These are phyloP conservation scores for Oryza officinalis DNA, from an alignment of 176 grass and related monocot genomes.

Conservation along the genomic window DNA sequence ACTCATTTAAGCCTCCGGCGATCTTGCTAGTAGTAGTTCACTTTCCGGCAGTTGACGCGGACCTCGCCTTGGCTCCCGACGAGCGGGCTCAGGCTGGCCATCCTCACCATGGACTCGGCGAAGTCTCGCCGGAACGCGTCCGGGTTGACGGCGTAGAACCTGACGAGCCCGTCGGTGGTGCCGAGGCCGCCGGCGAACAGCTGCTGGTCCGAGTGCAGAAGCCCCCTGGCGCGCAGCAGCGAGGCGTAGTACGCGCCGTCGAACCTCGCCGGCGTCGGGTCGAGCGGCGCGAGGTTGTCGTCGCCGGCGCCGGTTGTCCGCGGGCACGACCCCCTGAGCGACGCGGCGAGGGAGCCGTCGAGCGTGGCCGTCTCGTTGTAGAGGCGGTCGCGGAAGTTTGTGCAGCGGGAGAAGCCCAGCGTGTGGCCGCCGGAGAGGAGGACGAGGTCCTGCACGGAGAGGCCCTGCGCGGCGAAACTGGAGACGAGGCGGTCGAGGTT, in stretches of 20 bases:
- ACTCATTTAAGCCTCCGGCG: neutral
- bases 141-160: slow-evolving; percentile 52
- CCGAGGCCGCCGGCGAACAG: slow-evolving; percentile 62
- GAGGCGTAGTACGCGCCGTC: slow-evolving; percentile 60
- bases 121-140: slow-evolving; percentile 74
- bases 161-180: slow-evolving; percentile 52
- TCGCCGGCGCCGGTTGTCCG: slow-evolving; percentile 21
- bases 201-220: slow-evolving; percentile 87
- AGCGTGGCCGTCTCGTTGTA: slow-evolving; percentile 75
- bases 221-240: slow-evolving; percentile 46
- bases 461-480: slow-evolving; percentile 65
- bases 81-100: slow-evolving; percentile 63
- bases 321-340: slow-evolving; percentile 54
- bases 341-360: slow-evolving; percentile 45
- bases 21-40: slow-evolving; percentile 40
- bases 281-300: slow-evolving; percentile 59
- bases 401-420: slow-evolving; percentile 73
- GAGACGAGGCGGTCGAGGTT: slow-evolving; percentile 49
- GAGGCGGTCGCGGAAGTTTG: slow-evolving; percentile 55
- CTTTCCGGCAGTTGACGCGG: slow-evolving; percentile 60
- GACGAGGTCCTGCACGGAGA: slow-evolving; percentile 65
- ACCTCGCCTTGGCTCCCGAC: slow-evolving; percentile 62
- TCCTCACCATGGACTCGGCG: slow-evolving; percentile 65
- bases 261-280: slow-evolving; percentile 50
- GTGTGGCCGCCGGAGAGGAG: slow-evolving; percentile 71